Conservation (phyloP, 306 rosid species). For the Dryas alaskensis region DNA sequence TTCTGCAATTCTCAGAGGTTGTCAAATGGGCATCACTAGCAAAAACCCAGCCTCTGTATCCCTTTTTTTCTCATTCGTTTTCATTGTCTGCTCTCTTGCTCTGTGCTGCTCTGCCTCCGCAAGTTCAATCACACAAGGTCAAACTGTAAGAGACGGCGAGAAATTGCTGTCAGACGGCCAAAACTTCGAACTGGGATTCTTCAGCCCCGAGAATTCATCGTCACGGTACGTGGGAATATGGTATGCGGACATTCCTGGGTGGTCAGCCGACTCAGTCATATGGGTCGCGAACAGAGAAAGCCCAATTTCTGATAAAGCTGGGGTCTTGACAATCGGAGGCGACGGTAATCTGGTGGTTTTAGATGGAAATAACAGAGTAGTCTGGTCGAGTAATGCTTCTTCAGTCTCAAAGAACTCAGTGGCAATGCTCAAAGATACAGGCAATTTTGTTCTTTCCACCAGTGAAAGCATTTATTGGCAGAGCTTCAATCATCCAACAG, state of each 20-base stretch:
- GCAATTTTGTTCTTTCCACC: constrained; percentile 45
- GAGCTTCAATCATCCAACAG: constrained; percentile 61
- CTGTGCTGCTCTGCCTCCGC: constrained; percentile 35
- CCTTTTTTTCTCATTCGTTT: constrained; percentile 6
- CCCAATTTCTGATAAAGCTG: constrained; percentile 43
- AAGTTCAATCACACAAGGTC: constrained; percentile 31
- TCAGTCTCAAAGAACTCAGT: constrained; percentile 15
- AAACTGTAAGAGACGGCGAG: constrained; percentile 33
- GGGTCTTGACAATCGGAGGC: constrained; percentile 37
- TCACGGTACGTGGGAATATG: constrained; percentile 68
- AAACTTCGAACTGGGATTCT: constrained; percentile 66
- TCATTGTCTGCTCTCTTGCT: constrained; percentile 21
- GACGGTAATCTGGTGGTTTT: constrained; percentile 53
- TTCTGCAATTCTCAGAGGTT: not conserved
- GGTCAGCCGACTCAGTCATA: constrained; percentile 4
- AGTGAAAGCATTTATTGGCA: constrained; percentile 33
- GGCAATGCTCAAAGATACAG: constrained; percentile 37
- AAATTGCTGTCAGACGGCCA: constrained; percentile 33
- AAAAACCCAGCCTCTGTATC: constrained; percentile 12
- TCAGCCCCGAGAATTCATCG: constrained; percentile 34
- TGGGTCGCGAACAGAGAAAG: constrained; percentile 78
- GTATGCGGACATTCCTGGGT: constrained; percentile 40
- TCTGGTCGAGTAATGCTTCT: constrained; percentile 50
- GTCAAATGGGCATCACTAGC: constrained; percentile 23
- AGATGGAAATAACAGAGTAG: constrained; percentile 22